Percentiles rank a stretch among this genome's conserved stretches.
These are phyloP conservation scores for Nigrograna mackinnonii DNA, from an alignment of 2,329 filamentous ascomycete genomes.

Conservation along the genomic window DNA sequence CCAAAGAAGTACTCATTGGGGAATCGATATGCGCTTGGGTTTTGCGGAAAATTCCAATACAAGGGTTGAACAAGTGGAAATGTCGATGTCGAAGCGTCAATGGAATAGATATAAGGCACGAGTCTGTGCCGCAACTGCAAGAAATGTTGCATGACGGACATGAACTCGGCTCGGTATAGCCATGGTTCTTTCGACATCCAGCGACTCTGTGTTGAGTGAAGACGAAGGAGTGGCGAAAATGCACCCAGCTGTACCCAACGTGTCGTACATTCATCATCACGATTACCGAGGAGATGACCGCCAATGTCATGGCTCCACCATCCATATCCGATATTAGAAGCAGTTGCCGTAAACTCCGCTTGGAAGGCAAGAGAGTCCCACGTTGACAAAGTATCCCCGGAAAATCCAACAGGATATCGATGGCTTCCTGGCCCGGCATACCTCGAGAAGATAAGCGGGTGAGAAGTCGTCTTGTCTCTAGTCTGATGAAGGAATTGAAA, in stretches of 20 bases:
- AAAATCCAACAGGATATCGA: slow-evolving; percentile 68
- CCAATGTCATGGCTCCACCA: slow-evolving; percentile 73
- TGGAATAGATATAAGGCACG: slow-evolving; percentile 64
- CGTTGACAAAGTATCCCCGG: slow-evolving; percentile 63
- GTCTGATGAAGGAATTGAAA: slow-evolving; percentile 63
- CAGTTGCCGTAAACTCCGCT: slow-evolving; percentile 68
- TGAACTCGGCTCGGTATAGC: slow-evolving; percentile 54
- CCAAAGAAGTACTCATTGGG: slow-evolving; percentile 66
- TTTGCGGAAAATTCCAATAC: slow-evolving; percentile 63
- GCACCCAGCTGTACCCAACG: slow-evolving; percentile 66
- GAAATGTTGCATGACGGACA: slow-evolving; percentile 52
- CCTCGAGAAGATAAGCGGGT: slow-evolving; percentile 61
- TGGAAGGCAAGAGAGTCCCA: slow-evolving; percentile 67
- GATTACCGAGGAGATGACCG: slow-evolving; percentile 61
- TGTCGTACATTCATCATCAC: slow-evolving; percentile 61
- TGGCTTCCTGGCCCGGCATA: slow-evolving; percentile 68
- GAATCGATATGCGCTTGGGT: slow-evolving; percentile 58
- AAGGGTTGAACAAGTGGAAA: slow-evolving; percentile 62
- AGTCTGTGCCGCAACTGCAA: slow-evolving; percentile 61
- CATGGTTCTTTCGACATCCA: slow-evolving; percentile 68
- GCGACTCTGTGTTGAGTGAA: slow-evolving; percentile 61
- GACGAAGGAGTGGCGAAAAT: slow-evolving; percentile 63
- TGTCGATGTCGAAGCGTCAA: slow-evolving; percentile 53
- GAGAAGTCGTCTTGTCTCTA: slow-evolving; percentile 43
- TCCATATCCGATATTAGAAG: slow-evolving; percentile 68